Conservation (phyloP, 345 rosid species). For the Eucalyptus victrix region DNA sequence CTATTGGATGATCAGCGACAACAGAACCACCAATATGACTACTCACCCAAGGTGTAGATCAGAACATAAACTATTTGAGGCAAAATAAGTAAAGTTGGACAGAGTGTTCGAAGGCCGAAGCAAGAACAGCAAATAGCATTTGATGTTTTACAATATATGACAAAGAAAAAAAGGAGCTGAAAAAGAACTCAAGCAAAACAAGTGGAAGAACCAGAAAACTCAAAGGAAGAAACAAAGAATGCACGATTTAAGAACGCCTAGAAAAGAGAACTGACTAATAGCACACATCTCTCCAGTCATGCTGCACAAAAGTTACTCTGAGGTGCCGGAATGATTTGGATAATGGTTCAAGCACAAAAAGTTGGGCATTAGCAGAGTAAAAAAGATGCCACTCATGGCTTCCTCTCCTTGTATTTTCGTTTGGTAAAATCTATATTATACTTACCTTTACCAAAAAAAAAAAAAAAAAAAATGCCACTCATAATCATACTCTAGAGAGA, state of each 20-base stretch:
- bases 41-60: background rate
- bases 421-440: no score
- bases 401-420: no score
- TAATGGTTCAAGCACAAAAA: background rate
- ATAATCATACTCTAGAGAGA: background rate
- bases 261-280: background rate
- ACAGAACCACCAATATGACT: background rate
- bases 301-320: background rate
- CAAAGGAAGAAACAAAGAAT: background rate
- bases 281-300: background rate
- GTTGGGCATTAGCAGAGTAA: background rate
- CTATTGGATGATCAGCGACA: background rate
- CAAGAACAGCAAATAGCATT: background rate
- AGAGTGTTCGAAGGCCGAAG: background rate
- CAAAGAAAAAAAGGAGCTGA: background rate
- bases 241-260: background rate
- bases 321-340: background rate
- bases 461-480: background rate
- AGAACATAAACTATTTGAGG: background rate
- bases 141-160: background rate
- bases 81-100: background rate
- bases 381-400: no score
- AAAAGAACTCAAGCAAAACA: background rate
- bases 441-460: no score
- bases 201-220: background rate